These are phyloP conservation scores for Aureobasidium leucospermi DNA, from an alignment of 2,329 filamentous ascomycete species.

Conservation along the genomic window DNA sequence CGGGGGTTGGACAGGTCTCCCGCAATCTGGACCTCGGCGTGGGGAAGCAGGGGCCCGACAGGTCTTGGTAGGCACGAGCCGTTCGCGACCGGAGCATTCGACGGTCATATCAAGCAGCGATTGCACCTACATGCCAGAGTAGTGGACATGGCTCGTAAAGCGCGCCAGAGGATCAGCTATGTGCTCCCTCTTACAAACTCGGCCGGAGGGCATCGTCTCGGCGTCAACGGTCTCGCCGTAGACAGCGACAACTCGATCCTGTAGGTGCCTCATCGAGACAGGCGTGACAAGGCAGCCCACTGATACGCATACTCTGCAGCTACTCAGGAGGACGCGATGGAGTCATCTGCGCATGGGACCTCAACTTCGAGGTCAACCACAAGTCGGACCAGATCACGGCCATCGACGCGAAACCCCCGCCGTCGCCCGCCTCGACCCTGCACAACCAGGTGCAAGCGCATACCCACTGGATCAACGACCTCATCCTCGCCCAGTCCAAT, in stretches of 20 bases:
- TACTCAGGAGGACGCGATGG: constrained; percentile 96
- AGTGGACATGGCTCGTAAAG: constrained; percentile 41
- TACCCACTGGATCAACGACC: constrained; percentile 95
- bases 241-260: constrained; percentile 77
- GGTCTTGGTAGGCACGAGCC: background rate
- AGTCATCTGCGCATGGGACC: constrained; percentile 91
- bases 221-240: constrained; percentile 88
- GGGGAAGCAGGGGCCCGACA: background rate
- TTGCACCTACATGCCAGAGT: constrained; percentile 1
- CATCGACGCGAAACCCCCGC: constrained; percentile 25
- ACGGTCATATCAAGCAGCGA: background rate
- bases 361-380: constrained; percentile 60
- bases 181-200: constrained; percentile 66
- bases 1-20: background rate
- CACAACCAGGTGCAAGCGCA: constrained; percentile 68
- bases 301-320: constrained; percentile 42
- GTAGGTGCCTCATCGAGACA: constrained; percentile 46
- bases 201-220: constrained; percentile 79
- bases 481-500: constrained; percentile 71
- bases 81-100: background rate
- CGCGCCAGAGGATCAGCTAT: constrained; percentile 48
- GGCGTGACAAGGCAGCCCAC: background rate
- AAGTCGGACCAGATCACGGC: constrained; percentile 24
- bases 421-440: constrained; percentile 43
- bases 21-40: constrained; percentile 1